A percentile compares a stretch with the other conserved stretches of the same genome.
phyloP scores from a whole-genome alignment of 1,284 basidiomycete species.

The Cystobasidium sp. region DNA sequence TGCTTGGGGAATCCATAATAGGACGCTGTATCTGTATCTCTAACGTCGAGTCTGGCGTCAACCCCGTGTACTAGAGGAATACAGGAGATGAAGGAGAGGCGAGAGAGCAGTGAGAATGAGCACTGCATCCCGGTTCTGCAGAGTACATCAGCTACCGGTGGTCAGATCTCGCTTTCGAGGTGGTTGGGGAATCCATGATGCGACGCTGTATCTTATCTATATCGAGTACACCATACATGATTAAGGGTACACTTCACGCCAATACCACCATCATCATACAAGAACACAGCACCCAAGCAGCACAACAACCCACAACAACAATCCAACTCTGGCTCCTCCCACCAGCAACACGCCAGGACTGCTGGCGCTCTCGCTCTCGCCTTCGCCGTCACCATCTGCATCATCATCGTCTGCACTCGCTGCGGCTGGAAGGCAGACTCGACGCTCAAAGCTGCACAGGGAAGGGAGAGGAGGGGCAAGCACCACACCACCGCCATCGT shows the following conservation, averaged over 20 bases:
- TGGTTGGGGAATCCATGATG: neutral
- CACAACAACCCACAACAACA: neutral
- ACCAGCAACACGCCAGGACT: conserved; percentile 15
- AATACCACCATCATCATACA: neutral
- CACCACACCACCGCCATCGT: too few relatives aligned
- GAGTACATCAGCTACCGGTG: neutral
- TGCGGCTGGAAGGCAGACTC: conserved; percentile 19
- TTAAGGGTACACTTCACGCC: neutral
- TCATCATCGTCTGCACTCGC: neutral
- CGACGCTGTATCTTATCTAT: neutral
- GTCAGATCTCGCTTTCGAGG: neutral
- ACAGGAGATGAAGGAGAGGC: too few relatives aligned
- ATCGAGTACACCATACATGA: neutral
- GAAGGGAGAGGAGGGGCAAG: conserved; percentile 4
- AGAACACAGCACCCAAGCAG: neutral
- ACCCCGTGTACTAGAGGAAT: too few relatives aligned
- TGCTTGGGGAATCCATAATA: neutral
- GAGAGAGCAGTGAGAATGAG: too few relatives aligned
- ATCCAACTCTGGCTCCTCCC: conserved; percentile 6
- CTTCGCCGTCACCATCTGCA: neutral
- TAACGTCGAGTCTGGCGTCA: too few relatives aligned
- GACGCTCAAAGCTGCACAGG: conserved; percentile 20
- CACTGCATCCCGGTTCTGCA: neutral
- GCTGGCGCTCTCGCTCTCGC: conserved; percentile 23
- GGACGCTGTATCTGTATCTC: too few relatives aligned